phyloP scores from a whole-genome alignment of 345 rosid species.

The Firmiana major region DNA sequence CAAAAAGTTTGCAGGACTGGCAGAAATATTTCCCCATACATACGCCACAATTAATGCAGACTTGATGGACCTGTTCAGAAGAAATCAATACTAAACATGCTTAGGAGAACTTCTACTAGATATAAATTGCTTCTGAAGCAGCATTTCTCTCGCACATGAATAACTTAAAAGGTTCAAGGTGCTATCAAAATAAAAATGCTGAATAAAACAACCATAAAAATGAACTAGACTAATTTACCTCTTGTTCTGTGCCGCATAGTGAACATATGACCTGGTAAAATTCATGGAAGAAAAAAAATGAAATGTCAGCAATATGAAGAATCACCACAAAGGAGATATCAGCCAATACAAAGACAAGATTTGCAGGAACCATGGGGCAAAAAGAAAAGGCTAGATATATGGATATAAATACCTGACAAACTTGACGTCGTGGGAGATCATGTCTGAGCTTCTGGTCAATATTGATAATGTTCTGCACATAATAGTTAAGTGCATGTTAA shows the following conservation, averaged over 20 bases:
- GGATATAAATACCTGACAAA: conserved; percentile 40
- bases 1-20: conserved; percentile 67
- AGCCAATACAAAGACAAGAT: not conserved
- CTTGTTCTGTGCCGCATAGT: conserved; percentile 84
- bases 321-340: not conserved
- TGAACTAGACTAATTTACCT: conserved; percentile 40
- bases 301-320: not conserved
- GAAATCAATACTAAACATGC: not conserved
- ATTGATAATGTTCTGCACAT: conserved; percentile 55
- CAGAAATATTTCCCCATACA: conserved; percentile 90
- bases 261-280: conserved; percentile 60
- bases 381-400: not conserved
- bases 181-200: not conserved
- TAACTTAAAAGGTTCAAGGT: not conserved
- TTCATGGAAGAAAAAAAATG: not conserved
- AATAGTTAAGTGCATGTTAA: not conserved
- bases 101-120: not conserved
- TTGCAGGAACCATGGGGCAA: not conserved
- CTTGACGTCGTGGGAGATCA: conserved; percentile 77
- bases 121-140: not conserved
- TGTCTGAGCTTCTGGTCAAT: conserved; percentile 61
- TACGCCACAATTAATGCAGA: conserved; percentile 69
- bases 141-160: not conserved
- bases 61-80: conserved; percentile 57
- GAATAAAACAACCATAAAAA: not conserved